Base-by-base conservation (phyloP, 192 early-diverging fungal genomes). In the Haplosporangium gracile region DNA sequence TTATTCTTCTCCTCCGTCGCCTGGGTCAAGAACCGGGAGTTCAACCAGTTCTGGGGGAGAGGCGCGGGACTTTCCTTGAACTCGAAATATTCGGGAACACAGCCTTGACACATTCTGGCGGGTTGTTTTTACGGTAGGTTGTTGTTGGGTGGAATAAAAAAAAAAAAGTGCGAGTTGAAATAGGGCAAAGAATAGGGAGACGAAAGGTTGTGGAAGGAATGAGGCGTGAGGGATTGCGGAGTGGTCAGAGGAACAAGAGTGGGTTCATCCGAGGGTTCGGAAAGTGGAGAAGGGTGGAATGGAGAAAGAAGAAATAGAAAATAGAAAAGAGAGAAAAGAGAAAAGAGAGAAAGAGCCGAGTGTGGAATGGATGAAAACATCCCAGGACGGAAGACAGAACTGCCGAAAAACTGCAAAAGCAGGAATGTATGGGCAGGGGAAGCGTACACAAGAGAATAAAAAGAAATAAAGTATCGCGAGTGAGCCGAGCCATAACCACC, bases 61-160 rank as follows among this genome's bases (percentile, higher is more conserved):
- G 73, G 71, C 9, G 84, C 79, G 5, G 84, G 84, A 63, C 79
- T 78, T 7, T 80, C 22, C 63, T 86, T 86, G 72, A 78, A 86
- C 13, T 34, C 18, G 42, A 86, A 86, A 45, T 81, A 68, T 38
- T 86, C 79, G 15, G 79, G 78, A 7, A 70, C 75, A 49, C 40
- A 24, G 11, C 84, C 84, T 70, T 86, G 84, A 43, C 84, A 86
- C 84, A 86, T 86, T 60, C 34, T 36, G 3, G 36, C 26, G 29
- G 29, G 38, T 36, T 65, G 26, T 65, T 65, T 65, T 65, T 32
- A 1, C 16, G 72, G 3, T 15, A 42, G n/a, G 22, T n/a, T 24
- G 74, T 60, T 38, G 74, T 38, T 53, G 34, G 32, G 38, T n/a
- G 16, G 20, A 74, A 51, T 29, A 9, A 16, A 36, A 2, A 2